Percentiles rank a stretch among this genome's conserved stretches.
phyloP scores from a whole-genome alignment of 148 eudicot genomes.

The Heliamphora exappendiculata region DNA sequence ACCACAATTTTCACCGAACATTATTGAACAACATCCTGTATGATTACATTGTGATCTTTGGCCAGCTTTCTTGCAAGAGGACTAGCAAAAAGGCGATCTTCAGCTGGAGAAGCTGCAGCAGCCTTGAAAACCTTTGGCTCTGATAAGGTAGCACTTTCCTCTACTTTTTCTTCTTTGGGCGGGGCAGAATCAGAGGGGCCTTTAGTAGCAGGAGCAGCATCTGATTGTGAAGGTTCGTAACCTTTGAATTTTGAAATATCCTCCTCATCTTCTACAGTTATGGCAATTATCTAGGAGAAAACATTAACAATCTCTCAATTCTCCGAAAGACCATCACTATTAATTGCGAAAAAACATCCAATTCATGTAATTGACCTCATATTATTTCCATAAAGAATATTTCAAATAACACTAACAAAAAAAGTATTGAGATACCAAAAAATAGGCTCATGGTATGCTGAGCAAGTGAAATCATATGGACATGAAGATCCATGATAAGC shows the following conservation, averaged over 20 bases:
- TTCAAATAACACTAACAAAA: neutral
- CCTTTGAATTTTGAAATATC: slow-evolving; percentile 73
- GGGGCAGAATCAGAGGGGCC: slow-evolving; percentile 51
- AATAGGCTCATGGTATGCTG: slow-evolving; percentile 6
- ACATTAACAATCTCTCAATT: neutral
- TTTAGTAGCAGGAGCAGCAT: slow-evolving; percentile 41
- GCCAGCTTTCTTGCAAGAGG: slow-evolving; percentile 93
- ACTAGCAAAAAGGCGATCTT: slow-evolving; percentile 86
- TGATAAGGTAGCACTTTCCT: slow-evolving; percentile 35
- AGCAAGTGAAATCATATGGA: neutral
- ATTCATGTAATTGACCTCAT: neutral
- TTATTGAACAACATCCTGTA: neutral
- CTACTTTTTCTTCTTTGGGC: slow-evolving; percentile 46
- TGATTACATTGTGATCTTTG: slow-evolving; percentile 69
- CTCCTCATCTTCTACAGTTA: slow-evolving; percentile 87
- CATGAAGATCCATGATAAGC: neutral
- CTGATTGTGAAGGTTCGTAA: slow-evolving; percentile 62
- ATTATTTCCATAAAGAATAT: neutral
- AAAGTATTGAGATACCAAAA: neutral
- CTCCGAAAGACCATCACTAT: neutral
- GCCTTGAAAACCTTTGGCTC: slow-evolving; percentile 47
- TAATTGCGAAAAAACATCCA: neutral
- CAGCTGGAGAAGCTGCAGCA: slow-evolving; percentile 36
- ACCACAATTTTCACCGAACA: neutral
- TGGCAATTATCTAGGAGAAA: slow-evolving; percentile 62